Evolutionary conservation across 2,329 filamentous ascomycete genomes (phyloP).

Genomic region (Beauveria brongniartii): DNA sequence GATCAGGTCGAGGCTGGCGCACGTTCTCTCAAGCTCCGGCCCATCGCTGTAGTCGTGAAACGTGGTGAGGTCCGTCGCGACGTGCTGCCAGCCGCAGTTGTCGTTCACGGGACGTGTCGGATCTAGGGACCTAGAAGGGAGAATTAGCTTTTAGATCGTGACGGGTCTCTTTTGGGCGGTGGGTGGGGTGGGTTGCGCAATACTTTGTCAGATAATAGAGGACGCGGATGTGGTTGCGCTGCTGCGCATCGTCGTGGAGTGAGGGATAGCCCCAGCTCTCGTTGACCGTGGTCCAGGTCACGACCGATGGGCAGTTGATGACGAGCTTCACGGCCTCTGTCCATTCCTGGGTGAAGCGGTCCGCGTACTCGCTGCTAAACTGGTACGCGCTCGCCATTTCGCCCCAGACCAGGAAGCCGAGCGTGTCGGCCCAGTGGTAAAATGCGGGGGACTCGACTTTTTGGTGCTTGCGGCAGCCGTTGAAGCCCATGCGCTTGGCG

Average conservation of each 20-base stretch:
- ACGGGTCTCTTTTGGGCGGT: too few relatives aligned
- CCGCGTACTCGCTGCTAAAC: constrained; percentile 38
- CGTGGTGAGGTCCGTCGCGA: constrained; percentile 23
- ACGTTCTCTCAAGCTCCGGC: too few relatives aligned
- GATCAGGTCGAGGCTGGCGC: too few relatives aligned
- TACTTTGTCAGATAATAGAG: constrained; percentile 59
- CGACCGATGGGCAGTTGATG: constrained; percentile 56
- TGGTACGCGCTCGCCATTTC: constrained; percentile 54
- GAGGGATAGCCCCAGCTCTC: constrained; percentile 56
- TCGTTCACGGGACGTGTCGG: constrained; percentile 59
- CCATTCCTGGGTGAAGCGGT: constrained; percentile 58
- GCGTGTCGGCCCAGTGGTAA: constrained; percentile 51
- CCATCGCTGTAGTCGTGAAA: too few relatives aligned
- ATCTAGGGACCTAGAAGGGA: constrained; percentile 39
- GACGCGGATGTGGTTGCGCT: constrained; percentile 55
- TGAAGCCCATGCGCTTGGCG: constrained; percentile 53
- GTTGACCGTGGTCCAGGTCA: constrained; percentile 62
- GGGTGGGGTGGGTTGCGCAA: neutral
- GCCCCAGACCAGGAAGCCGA: constrained; percentile 56
- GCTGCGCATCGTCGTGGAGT: constrained; percentile 45
- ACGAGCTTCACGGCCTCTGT: constrained; percentile 52
- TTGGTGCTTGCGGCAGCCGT: constrained; percentile 57
- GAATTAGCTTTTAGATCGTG: too few relatives aligned
- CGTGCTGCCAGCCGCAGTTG: constrained; percentile 66
- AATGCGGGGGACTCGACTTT: constrained; percentile 56